Evolutionary conservation across 352 stramenopile genomes (phyloP), one percentile per base, ranked within the genome.

Genomic region (Aphanomyces cochlioides): DNA sequence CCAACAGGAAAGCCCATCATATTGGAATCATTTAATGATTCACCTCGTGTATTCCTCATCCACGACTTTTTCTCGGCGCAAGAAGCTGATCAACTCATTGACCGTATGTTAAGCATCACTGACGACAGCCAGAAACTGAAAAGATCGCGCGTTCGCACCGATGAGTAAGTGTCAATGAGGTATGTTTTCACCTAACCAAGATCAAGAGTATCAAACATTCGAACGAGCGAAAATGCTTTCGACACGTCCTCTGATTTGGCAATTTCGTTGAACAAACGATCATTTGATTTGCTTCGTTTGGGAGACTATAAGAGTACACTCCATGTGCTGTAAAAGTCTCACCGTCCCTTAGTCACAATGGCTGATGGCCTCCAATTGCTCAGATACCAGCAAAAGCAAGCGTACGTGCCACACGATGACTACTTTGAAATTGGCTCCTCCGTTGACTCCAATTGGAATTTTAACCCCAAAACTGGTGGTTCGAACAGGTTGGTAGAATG

Each of bases 311-410:
- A 77, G 41, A 85, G 93, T 66, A 50, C 39, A 2, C 50, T 28
- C 8, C 50, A 58, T 36, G 50, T 36, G n/a, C 45, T n/a, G 2
- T 58, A 10, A 12, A 58, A 12, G 50, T 58, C 21, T 37, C 13
- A 8, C 8, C 13, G 8, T 58, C 7, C 50, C 19, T 58, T 61
- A 61, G 54, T 45, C 39, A 43, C 0, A 3, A 77, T 85, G 57
- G 81, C 84, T 7, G 89, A 96, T 77, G 89, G 89, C n/a, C 77
- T 96, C 36, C 88, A 96, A 74, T 84, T 95, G 41, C 73, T 96
- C 47, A 72, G 84, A 7, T 96, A 96, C 75, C 84, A 92, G 59
- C 68, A 78, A 15, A 89, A 77, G 13, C 86, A 82, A 36, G 89
- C 84, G n/a, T 96, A 96, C 67, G 79, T 82, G 36, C 73, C 77